Evolutionary conservation across 805 yeast species (phyloP), one percentile per base, ranked within the genome.

Genomic region (Candida patagonica): DNA sequence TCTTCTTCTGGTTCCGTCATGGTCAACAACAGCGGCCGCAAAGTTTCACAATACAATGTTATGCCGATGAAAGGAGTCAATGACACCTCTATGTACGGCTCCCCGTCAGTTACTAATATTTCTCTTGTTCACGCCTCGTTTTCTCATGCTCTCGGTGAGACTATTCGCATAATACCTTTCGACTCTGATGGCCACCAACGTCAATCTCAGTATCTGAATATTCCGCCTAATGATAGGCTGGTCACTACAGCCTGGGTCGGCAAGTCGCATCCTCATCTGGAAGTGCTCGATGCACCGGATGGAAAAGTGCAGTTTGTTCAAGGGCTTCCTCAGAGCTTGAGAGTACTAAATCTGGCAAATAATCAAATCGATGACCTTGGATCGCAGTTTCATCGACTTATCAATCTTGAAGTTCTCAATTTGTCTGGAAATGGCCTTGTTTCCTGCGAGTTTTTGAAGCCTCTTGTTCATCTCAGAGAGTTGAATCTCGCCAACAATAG

Each of bases 61-160:
- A 12, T 15, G 13, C 31, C 5, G n/a, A n/a, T n/a, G n/a, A n/a
- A n/a, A n/a, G n/a, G n/a, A n/a, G n/a, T n/a, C 31, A 29, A 29
- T n/a, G 31, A 29, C 13, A 29, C 13, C 7, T 17, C 37, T 10
- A 21, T 13, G 9, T 12, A 21, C 17, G 35, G 17, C n/a, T 19
- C 20, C 10, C 26, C 27, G 16, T 20, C 40, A 3, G 66, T 64
- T 1, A 72, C 76, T 0, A 56, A 59, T 24, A 48, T 61, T 1
- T 63, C 73, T 7, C 66, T 63, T 26, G 44, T 71, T 5, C 57
- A 60, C 8, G 37, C 65, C 7, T 65, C 75, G 1, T 72, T 69
- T 44, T 60, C 73, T 2, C 61, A 66, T 41, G 63, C 68, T 1
- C 63, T 61, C 39, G 63, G 56, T 39, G 56, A 56, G 16, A 54